Percentiles rank a stretch among this genome's conserved stretches.
These are phyloP conservation scores for Sporothrix phasma DNA, from an alignment of 2,329 filamentous ascomycete genomes.

Conservation along the genomic window DNA sequence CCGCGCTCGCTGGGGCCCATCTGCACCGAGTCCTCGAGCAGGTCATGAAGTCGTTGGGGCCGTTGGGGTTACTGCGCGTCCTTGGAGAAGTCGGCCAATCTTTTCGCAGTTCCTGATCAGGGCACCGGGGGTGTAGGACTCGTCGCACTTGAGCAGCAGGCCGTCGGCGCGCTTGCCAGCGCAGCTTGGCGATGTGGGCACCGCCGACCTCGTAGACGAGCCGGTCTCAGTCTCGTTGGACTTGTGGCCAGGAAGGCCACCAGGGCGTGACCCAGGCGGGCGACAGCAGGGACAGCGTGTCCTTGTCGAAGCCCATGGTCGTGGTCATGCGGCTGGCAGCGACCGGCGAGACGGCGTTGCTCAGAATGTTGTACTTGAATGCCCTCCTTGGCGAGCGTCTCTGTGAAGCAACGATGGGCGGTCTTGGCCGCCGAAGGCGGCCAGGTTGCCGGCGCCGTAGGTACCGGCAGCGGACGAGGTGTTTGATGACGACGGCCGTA, in stretches of 20 bases:
- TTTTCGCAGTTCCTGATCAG: constrained; percentile 83
- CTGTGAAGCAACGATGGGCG: constrained; percentile 88
- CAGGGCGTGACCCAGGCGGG: constrained; percentile 94
- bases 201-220: constrained; percentile 87
- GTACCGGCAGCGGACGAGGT: constrained; percentile 92
- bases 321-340: constrained; percentile 93
- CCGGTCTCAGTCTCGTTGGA: constrained; percentile 76
- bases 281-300: constrained; percentile 73
- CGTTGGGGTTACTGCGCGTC: constrained; percentile 66
- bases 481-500: constrained; percentile 93
- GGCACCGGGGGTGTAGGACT: constrained; percentile 76
- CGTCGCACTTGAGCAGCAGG: constrained; percentile 80
- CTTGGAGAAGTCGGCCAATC: constrained; percentile 74
- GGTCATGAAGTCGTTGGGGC: constrained; percentile 79
- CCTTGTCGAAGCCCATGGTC: constrained; percentile 81
- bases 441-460: constrained; percentile 91
- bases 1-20: constrained; percentile 61
- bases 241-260: constrained; percentile 84
- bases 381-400: constrained; percentile 96
- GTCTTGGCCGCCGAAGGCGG: constrained; percentile 96
- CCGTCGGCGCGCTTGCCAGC: constrained; percentile 92
- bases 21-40: constrained; percentile 77
- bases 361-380: constrained; percentile 95
- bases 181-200: constrained; percentile 82
- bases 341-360: constrained; percentile 91